phyloP scores from a whole-genome alignment of 805 yeast genomes.

The Candida morakotiae region DNA sequence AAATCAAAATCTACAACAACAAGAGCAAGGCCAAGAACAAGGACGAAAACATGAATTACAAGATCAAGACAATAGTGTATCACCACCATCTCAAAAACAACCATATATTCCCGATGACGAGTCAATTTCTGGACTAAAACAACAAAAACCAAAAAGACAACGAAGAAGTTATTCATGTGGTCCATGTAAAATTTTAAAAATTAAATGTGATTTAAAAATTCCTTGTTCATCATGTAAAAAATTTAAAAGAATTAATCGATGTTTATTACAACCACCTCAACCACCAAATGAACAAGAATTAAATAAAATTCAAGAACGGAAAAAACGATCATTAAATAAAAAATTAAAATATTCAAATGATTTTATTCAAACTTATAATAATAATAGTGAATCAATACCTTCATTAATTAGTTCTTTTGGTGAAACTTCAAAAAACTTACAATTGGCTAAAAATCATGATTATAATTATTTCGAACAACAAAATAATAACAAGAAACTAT shows the following conservation, averaged over 20 bases:
- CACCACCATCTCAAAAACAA: too few species aligned
- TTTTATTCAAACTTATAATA: constrained; percentile 9
- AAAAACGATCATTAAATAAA: constrained; percentile 16
- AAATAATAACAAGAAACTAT: too few species aligned
- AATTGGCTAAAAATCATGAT: neutral
- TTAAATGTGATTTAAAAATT: constrained; percentile 46
- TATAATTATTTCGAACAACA: neutral
- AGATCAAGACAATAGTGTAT: too few species aligned
- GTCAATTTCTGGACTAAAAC: too few species aligned
- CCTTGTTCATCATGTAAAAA: constrained; percentile 47
- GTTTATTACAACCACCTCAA: constrained; percentile 38
- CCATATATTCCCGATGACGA: too few species aligned
- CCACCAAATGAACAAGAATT: constrained; percentile 41
- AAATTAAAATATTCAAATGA: constrained; percentile 6
- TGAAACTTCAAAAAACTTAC: constrained; percentile 3
- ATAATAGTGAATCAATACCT: constrained; percentile 8
- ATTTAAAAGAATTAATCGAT: constrained; percentile 34
- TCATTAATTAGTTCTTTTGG: constrained; percentile 5
- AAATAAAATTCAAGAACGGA: constrained; percentile 26
- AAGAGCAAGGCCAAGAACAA: too few species aligned
- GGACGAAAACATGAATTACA: too few species aligned
- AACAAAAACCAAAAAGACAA: constrained; percentile 27
- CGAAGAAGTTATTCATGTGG: constrained; percentile 55
- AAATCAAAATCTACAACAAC: too few species aligned
- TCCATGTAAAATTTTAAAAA: constrained; percentile 50